Evolutionary conservation across 495 filamentous ascomycete species (phyloP).

Genomic region (Hyphodiscus hymeniophilus): DNA sequence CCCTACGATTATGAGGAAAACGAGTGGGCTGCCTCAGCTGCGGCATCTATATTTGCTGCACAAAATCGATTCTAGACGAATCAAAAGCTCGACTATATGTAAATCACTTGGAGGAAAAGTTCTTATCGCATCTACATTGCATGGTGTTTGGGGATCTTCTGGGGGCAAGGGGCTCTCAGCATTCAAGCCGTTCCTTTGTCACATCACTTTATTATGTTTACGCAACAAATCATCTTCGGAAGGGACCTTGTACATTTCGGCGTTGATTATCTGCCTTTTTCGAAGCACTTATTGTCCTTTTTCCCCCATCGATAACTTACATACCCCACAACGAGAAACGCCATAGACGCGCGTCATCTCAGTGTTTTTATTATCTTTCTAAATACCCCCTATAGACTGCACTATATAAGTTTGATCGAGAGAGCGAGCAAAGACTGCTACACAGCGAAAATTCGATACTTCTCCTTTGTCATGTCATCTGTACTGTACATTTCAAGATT

Average conservation of each 20-base stretch:
- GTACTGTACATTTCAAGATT: constrained; percentile 7
- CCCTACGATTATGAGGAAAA: constrained; percentile 71
- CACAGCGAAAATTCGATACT: constrained; percentile 10
- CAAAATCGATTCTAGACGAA: constrained; percentile 43
- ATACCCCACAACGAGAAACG: constrained; percentile 25
- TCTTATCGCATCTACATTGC: constrained; percentile 25
- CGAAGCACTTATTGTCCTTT: constrained; percentile 11
- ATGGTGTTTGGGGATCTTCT: constrained; percentile 25
- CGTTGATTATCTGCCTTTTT: constrained; percentile 14
- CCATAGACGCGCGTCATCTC: constrained; percentile 10
- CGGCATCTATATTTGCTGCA: constrained; percentile 67
- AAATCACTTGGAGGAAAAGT: constrained; percentile 23
- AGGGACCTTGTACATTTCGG: constrained; percentile 20
- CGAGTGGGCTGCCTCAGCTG: constrained; percentile 78
- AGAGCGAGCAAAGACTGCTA: constrained; percentile 20
- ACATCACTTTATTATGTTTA: constrained; percentile 22
- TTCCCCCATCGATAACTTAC: constrained; percentile 24
- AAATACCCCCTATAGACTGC: constrained; percentile 36
- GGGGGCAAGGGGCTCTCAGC: constrained; percentile 22
- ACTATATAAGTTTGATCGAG: constrained; percentile 17
- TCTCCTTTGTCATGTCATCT: constrained; percentile 15
- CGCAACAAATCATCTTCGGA: constrained; percentile 4
- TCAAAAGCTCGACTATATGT: constrained; percentile 8
- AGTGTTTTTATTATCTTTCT: constrained; percentile 1
- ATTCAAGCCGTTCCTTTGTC: constrained; percentile 24